Conservation (phyloP, 1,284 basidiomycete species). For the Leccinum subspadiceum region DNA sequence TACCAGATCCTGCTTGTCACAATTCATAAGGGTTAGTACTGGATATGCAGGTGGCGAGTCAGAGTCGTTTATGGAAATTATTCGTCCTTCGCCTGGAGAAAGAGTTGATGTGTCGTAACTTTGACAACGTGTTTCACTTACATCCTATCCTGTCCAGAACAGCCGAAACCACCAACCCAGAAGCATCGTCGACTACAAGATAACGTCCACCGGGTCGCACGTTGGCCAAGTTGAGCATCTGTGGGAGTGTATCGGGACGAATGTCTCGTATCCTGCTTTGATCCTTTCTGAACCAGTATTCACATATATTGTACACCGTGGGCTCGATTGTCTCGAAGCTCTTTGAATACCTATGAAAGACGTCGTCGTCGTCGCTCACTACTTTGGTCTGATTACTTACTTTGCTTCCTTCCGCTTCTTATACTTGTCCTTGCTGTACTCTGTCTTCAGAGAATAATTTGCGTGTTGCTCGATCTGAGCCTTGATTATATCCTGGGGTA, state of each 20-base stretch:
- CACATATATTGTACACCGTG: slow-evolving; percentile 83
- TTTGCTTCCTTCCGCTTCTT: slow-evolving; percentile 93
- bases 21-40: slow-evolving; percentile 85
- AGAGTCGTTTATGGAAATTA: slow-evolving; percentile 86
- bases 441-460: slow-evolving; percentile 89
- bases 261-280: slow-evolving; percentile 81
- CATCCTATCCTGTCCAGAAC: slow-evolving; percentile 87
- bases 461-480: slow-evolving; percentile 90
- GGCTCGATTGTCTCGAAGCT: slow-evolving; percentile 88
- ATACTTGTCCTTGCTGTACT: slow-evolving; percentile 97
- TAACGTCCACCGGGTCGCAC: slow-evolving; percentile 86
- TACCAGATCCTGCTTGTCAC: slow-evolving; percentile 57
- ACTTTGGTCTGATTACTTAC: slow-evolving; percentile 43
- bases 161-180: slow-evolving; percentile 85
- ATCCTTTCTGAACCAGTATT: slow-evolving; percentile 86
- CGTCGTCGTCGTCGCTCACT: slow-evolving; percentile 5
- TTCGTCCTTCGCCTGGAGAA: slow-evolving; percentile 66
- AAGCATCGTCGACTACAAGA: slow-evolving; percentile 90
- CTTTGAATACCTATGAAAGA: slow-evolving; percentile 72
- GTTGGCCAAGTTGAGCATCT: slow-evolving; percentile 83
- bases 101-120: background rate
- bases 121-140: slow-evolving; percentile 31
- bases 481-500: slow-evolving; percentile 83
- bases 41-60: slow-evolving; percentile 95
- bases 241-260: slow-evolving; percentile 85